phyloP scores from a whole-genome alignment of 2,329 filamentous ascomycete species.

The Botrytis hyacinthi region DNA sequence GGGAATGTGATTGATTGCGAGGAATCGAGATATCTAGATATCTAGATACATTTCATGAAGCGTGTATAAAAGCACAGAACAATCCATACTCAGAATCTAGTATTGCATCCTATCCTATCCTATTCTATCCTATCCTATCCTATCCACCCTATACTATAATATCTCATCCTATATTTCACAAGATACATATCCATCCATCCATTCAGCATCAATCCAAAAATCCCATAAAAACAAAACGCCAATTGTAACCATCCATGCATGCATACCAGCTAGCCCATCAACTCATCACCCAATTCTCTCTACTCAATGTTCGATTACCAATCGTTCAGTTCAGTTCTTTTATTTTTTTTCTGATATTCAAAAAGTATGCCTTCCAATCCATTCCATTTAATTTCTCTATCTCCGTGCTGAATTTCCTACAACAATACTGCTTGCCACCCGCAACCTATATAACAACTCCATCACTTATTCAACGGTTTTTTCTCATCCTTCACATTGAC shows the following conservation, averaged over 20 bases:
- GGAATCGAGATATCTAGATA: too few species aligned
- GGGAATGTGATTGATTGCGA: too few species aligned
- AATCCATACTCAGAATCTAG: too few species aligned
- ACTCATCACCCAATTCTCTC: neutral
- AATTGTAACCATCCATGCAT: neutral
- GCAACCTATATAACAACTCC: neutral
- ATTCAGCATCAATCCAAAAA: neutral
- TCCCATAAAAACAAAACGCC: neutral
- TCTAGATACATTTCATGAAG: too few species aligned
- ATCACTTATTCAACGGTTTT: slow-evolving; percentile 19
- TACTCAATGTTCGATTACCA: neutral
- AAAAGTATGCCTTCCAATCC: neutral
- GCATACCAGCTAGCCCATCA: neutral
- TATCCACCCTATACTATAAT: too few species aligned
- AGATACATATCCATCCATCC: neutral
- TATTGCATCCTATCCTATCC: too few species aligned
- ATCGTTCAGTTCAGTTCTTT: neutral
- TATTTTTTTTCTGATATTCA: neutral
- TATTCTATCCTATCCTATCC: too few species aligned
- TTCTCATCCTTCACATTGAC: slow-evolving; percentile 26
- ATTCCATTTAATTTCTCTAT: neutral
- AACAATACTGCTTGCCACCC: neutral
- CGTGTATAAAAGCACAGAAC: too few species aligned
- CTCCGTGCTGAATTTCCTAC: neutral
- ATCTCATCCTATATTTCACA: neutral